Evolutionary conservation across 768 basidiomycete genomes (phyloP).

Genomic region (Boletellus ananiceps): DNA sequence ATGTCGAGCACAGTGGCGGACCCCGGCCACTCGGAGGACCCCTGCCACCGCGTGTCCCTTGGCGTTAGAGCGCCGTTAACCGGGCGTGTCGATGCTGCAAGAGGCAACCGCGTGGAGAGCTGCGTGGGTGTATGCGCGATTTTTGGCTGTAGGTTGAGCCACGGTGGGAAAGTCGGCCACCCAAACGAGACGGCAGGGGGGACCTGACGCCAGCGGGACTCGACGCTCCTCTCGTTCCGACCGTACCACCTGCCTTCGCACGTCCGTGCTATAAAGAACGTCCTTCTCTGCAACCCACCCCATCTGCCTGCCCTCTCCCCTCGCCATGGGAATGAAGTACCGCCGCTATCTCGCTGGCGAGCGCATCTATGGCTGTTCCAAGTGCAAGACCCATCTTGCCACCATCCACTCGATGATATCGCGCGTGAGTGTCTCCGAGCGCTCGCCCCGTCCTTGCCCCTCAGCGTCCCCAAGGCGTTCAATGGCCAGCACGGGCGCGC

Average conservation of each 20-base stretch:
- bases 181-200: slow-evolving; percentile 27
- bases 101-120: too few relatives aligned
- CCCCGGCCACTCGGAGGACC: slow-evolving; percentile 17
- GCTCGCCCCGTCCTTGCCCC: slow-evolving; percentile 2
- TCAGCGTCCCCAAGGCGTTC: slow-evolving; percentile 65
- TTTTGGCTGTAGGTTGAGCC: not conserved
- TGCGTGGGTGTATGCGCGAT: not conserved
- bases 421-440: slow-evolving; percentile 47
- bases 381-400: slow-evolving; percentile 86
- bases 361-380: slow-evolving; percentile 84
- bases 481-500: slow-evolving; percentile 95
- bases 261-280: slow-evolving; percentile 28
- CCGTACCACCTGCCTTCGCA: slow-evolving; percentile 23
- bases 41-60: slow-evolving; percentile 16
- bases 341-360: slow-evolving; percentile 81
- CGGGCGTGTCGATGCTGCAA: too few relatives aligned
- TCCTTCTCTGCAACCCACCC: slow-evolving; percentile 1
- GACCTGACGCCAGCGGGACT: slow-evolving; percentile 2
- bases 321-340: slow-evolving; percentile 82
- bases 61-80: slow-evolving; percentile 30
- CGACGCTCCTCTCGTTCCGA: slow-evolving; percentile 10
- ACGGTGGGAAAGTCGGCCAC: slow-evolving; percentile 20
- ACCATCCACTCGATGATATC: slow-evolving; percentile 90
- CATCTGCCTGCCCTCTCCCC: not conserved
- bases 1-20: slow-evolving; percentile 1